Percentiles rank a stretch among this genome's conserved stretches.
These are phyloP conservation scores for Sugiyamaella smithiae DNA, from an alignment of 805 yeast species.

Conservation along the genomic window DNA sequence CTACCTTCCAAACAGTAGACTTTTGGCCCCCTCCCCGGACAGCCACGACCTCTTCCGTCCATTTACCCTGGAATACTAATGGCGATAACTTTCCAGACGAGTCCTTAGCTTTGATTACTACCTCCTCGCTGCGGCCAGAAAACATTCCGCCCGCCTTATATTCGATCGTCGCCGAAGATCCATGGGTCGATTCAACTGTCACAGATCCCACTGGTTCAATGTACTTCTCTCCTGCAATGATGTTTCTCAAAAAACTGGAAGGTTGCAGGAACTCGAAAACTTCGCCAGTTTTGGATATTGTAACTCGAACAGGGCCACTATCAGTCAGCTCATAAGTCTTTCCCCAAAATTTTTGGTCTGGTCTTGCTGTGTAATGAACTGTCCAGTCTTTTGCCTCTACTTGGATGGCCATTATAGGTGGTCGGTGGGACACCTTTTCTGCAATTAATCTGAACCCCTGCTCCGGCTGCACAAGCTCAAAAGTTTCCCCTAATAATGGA, in stretches of 20 bases:
- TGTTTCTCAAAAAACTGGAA: constrained; percentile 73
- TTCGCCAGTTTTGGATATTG: constrained; percentile 61
- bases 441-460: constrained; percentile 67
- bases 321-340: constrained; percentile 82
- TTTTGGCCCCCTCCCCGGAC: constrained; percentile 35
- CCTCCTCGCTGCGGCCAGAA: constrained; percentile 74
- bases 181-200: constrained; percentile 64
- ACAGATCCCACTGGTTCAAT: constrained; percentile 77
- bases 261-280: constrained; percentile 79
- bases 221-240: constrained; percentile 93
- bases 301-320: constrained; percentile 63
- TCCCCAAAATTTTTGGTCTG: constrained; percentile 90
- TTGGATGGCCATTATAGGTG: constrained; percentile 77
- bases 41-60: constrained; percentile 70
- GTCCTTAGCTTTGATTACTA: constrained; percentile 35
- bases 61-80: constrained; percentile 54
- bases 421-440: constrained; percentile 88
- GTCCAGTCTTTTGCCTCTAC: constrained; percentile 72
- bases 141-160: constrained; percentile 85
- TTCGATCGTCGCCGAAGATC: constrained; percentile 64
- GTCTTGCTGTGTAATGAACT: constrained; percentile 38
- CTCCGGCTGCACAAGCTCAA: constrained; percentile 83
- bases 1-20: constrained; percentile 64
- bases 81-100: constrained; percentile 32
- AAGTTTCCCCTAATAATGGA: constrained; percentile 92